Base-by-base conservation (phyloP, 306 rosid genomes). In the Vigna unguiculata region DNA sequence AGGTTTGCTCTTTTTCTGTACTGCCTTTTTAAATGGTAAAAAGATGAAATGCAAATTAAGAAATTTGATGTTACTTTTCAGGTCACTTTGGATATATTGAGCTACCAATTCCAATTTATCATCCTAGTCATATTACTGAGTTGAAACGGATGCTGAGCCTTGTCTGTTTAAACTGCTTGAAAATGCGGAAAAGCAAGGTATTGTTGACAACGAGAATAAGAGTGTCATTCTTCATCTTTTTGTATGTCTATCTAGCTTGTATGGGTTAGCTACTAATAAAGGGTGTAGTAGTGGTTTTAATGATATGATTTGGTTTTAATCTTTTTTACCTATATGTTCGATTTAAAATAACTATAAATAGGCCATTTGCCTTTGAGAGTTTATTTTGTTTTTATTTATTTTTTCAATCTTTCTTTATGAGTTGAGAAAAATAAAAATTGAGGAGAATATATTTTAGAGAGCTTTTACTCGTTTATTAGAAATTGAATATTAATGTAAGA, bases 21-120 rank as follows among this genome's bases (percentile, higher is more conserved):
- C 55, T 76, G 30, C 38, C 17, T 25, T 70, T 48, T 80, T 69
- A 72, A 76, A 72, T 22, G 61, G 67, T 17, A 51, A 22, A 28
- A 7, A 1, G 13, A 19, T 38, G 19, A 15, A 65, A 60, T 64
- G 65, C 48, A 40, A 38, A 24, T 43, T 55, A 72, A 63, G 10
- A 68, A 43, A 74, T 17, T 59, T 69, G 46, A 30, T 71, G 21
- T 83, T 82, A 36, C 61, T 69, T 83, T 86, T 76, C 91, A 95
- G 99, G 99, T 13, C 97, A 95, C 74, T 94, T 94, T 78, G 98
- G 98, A 66, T 92, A 90, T 65, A 85, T 94, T 36, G 92, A 94
- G 52, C 87, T 94, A 36, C 97, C 97, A 4, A 83, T 92, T 63
- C 93, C 98, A 6, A 89, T 94, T 68, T 94, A 83, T 76, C 98